phyloP scores from a whole-genome alignment of 2,329 filamentous ascomycete genomes.

The Neobulgaria alba region DNA sequence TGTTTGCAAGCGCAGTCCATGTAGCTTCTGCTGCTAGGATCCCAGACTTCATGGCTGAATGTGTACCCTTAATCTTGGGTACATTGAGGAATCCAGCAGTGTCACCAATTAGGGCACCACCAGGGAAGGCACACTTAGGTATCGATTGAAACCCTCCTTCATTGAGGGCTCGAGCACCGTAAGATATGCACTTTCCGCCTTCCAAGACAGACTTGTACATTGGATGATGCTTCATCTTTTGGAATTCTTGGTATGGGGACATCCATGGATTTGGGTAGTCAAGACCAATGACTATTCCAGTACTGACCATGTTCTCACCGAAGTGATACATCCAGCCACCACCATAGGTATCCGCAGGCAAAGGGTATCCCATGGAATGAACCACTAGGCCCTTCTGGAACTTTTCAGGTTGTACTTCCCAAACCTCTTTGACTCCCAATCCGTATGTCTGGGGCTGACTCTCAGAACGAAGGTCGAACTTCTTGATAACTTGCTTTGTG shows the following conservation, averaged over 20 bases:
- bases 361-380: slow-evolving; percentile 88
- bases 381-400: slow-evolving; percentile 79
- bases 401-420: slow-evolving; percentile 90
- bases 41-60: slow-evolving; percentile 94
- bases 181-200: slow-evolving; percentile 95
- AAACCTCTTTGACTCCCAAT: slow-evolving; percentile 91
- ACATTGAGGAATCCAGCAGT: slow-evolving; percentile 96
- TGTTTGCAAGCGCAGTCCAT: slow-evolving; percentile 60
- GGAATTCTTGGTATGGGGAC: slow-evolving; percentile 91
- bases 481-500: slow-evolving; percentile 90
- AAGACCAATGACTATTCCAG: slow-evolving; percentile 85
- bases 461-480: slow-evolving; percentile 81
- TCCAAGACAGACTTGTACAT: slow-evolving; percentile 79
- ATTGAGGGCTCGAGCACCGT: slow-evolving; percentile 82
- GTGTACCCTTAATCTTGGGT: slow-evolving; percentile 96
- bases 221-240: slow-evolving; percentile 98
- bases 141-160: slow-evolving; percentile 98
- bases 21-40: slow-evolving; percentile 93
- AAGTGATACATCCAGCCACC: slow-evolving; percentile 99
- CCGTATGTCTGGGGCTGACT: slow-evolving; percentile 94
- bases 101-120: slow-evolving; percentile 90
- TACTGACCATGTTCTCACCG: slow-evolving; percentile 87
- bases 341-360: slow-evolving; percentile 84
- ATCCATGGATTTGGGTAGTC: slow-evolving; percentile 97
- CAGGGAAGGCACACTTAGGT: slow-evolving; percentile 92